A percentile compares a stretch with the other conserved stretches of the same genome.
Conservation (phyloP, 1,284 basidiomycete genomes). For the Farysia itapuensis region DNA sequence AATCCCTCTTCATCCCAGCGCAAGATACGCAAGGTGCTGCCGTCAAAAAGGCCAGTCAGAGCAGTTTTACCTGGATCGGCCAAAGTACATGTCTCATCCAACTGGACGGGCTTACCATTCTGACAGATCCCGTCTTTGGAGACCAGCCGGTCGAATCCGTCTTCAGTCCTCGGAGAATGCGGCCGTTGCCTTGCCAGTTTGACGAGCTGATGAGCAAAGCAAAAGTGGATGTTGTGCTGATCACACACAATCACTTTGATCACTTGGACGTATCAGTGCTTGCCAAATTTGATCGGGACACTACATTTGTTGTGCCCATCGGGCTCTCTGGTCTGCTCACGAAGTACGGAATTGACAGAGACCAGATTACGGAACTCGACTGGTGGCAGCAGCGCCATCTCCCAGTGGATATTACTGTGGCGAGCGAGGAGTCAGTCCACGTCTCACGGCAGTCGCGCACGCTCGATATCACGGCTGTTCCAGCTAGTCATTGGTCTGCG, state of each 20-base stretch:
- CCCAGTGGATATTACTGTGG: constrained; percentile 9
- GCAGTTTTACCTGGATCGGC: constrained; percentile 49
- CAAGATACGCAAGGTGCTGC: neutral
- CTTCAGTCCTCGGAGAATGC: constrained; percentile 61
- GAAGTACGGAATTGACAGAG: constrained; percentile 32
- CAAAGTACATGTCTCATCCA: constrained; percentile 61
- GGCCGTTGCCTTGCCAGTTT: constrained; percentile 61
- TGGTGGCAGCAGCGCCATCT: constrained; percentile 54
- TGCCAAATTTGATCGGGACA: constrained; percentile 30
- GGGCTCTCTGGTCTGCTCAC: constrained; percentile 45
- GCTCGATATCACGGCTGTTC: constrained; percentile 37
- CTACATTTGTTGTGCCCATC: constrained; percentile 52
- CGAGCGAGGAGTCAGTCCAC: neutral
- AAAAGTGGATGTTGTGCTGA: constrained; percentile 62
- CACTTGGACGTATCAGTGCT: constrained; percentile 50
- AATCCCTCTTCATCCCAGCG: constrained; percentile 13
- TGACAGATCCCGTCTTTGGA: constrained; percentile 64
- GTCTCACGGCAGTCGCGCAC: no score
- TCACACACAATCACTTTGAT: constrained; percentile 62
- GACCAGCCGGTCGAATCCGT: constrained; percentile 61
- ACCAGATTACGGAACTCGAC: constrained; percentile 48
- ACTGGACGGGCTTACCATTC: constrained; percentile 62
- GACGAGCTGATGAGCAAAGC: constrained; percentile 57
- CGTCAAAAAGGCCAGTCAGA: constrained; percentile 1
- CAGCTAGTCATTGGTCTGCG: constrained; percentile 63